phyloP scores from a whole-genome alignment of 2,329 filamentous ascomycete species.

The Ceratocystis diversiconidia region DNA sequence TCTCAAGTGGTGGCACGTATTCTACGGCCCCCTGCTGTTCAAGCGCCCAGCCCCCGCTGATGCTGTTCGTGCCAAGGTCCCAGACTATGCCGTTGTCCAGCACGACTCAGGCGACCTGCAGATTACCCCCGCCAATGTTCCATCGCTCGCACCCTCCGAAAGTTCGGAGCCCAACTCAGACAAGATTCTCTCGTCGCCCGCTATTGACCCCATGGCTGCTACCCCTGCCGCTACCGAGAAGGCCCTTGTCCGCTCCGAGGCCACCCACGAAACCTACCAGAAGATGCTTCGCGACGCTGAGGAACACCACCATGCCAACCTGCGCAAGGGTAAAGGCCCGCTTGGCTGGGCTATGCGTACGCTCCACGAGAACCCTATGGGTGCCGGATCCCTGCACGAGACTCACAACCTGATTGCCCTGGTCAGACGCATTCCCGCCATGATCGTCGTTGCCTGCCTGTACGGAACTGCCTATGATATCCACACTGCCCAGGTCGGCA shows the following conservation, averaged over 20 bases:
- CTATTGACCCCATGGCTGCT: slow-evolving; percentile 20
- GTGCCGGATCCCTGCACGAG: slow-evolving; percentile 61
- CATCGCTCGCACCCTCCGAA: slow-evolving; percentile 28
- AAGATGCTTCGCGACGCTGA: slow-evolving; percentile 44
- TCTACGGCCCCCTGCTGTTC: slow-evolving; percentile 51
- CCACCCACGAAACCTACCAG: slow-evolving; percentile 43
- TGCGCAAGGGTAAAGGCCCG: slow-evolving; percentile 48
- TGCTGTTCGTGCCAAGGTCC: slow-evolving; percentile 43
- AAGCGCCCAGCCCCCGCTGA: slow-evolving; percentile 41
- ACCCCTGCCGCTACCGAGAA: slow-evolving; percentile 28
- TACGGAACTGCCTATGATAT: slow-evolving; percentile 76
- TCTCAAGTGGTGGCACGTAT: slow-evolving; percentile 48
- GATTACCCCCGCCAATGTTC: slow-evolving; percentile 23
- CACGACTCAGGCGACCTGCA: slow-evolving; percentile 19
- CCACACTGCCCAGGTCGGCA: slow-evolving; percentile 58
- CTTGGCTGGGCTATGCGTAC: slow-evolving; percentile 75
- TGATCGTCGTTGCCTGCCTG: slow-evolving; percentile 45
- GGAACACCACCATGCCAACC: slow-evolving; percentile 45
- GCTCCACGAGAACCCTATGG: slow-evolving; percentile 59
- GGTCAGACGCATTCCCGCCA: slow-evolving; percentile 53
- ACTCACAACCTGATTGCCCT: slow-evolving; percentile 51
- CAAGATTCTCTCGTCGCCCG: slow-evolving; percentile 24
- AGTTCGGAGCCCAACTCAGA: slow-evolving; percentile 35
- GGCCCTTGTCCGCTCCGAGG: slow-evolving; percentile 33
- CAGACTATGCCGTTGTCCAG: slow-evolving; percentile 66